phyloP scores from a whole-genome alignment of 805 yeast species.

The Wickerhamomyces canadensis region DNA sequence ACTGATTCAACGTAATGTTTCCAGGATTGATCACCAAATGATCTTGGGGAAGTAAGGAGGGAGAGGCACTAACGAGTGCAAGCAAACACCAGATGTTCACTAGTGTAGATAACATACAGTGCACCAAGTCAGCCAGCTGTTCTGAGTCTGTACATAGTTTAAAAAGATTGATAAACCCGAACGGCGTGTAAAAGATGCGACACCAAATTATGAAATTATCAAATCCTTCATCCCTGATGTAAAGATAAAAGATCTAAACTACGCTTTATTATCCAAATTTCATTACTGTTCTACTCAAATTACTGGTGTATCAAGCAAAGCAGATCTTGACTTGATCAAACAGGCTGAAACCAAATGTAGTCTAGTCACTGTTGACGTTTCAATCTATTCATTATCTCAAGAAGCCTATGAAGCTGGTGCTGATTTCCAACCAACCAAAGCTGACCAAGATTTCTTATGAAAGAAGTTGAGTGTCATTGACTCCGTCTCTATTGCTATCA shows the following conservation, averaged over 20 bases:
- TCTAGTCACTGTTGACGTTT: slow-evolving; percentile 85
- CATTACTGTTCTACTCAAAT: slow-evolving; percentile 83
- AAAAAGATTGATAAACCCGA: no score
- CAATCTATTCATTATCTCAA: slow-evolving; percentile 72
- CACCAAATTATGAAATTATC: no score
- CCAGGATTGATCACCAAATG: no score
- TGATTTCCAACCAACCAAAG: slow-evolving; percentile 68
- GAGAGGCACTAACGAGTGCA: no score
- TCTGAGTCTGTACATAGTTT: no score
- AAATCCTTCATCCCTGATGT: slow-evolving; percentile 93
- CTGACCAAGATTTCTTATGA: slow-evolving; percentile 84
- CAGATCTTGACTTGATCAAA: slow-evolving; percentile 76
- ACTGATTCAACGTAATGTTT: no score
- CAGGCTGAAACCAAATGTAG: slow-evolving; percentile 81
- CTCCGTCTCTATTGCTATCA: slow-evolving; percentile 78
- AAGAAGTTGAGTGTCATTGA: slow-evolving; percentile 65
- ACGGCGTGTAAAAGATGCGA: no score
- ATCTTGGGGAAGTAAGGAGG: no score
- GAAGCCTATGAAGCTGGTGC: slow-evolving; percentile 70
- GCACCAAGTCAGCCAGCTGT: no score
- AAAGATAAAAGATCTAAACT: slow-evolving; percentile 86
- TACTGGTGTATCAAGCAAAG: slow-evolving; percentile 75
- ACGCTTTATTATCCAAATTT: slow-evolving; percentile 78
- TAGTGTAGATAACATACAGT: no score
- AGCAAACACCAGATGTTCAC: no score